Evolutionary conservation across 1,284 basidiomycete species (phyloP).

Genomic region (Trichosporon faecale): DNA sequence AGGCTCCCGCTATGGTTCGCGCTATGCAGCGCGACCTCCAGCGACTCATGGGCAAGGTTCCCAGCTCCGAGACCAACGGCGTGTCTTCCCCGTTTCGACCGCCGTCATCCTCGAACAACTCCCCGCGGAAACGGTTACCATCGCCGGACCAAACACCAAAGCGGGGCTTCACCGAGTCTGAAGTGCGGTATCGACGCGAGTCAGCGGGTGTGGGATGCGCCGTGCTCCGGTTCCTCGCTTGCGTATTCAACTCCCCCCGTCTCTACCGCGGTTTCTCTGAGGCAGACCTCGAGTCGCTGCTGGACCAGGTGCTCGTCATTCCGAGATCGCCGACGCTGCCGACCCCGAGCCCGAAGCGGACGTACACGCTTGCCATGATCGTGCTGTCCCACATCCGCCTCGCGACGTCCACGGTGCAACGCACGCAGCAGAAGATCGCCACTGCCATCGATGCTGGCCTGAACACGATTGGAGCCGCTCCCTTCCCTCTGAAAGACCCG

Average conservation of each 20-base stretch:
- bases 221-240: conserved; percentile 38
- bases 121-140: neutral
- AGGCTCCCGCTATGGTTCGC: conserved; percentile 45
- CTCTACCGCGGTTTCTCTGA: conserved; percentile 41
- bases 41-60: conserved; percentile 42
- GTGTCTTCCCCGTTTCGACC: conserved; percentile 35
- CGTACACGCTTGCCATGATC: conserved; percentile 46
- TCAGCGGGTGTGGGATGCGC: conserved; percentile 44
- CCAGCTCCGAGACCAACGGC: conserved; percentile 29
- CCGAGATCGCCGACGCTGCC: conserved; percentile 44
- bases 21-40: conserved; percentile 45
- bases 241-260: conserved; percentile 32
- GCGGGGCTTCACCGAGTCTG: conserved; percentile 47
- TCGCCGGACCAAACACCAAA: neutral
- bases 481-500: conserved; percentile 17
- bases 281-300: conserved; percentile 42
- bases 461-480: conserved; percentile 22
- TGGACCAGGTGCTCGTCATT: conserved; percentile 45
- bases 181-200: conserved; percentile 49
- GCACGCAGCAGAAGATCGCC: conserved; percentile 42
- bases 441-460: conserved; percentile 37
- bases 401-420: conserved; percentile 32
- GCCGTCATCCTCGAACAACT: conserved; percentile 8
- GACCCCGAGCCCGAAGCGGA: conserved; percentile 50
- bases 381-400: conserved; percentile 42